Percentiles rank a stretch among this genome's conserved stretches.
Conservation (phyloP, 441 rosid species). For the Populus tomentosa region DNA sequence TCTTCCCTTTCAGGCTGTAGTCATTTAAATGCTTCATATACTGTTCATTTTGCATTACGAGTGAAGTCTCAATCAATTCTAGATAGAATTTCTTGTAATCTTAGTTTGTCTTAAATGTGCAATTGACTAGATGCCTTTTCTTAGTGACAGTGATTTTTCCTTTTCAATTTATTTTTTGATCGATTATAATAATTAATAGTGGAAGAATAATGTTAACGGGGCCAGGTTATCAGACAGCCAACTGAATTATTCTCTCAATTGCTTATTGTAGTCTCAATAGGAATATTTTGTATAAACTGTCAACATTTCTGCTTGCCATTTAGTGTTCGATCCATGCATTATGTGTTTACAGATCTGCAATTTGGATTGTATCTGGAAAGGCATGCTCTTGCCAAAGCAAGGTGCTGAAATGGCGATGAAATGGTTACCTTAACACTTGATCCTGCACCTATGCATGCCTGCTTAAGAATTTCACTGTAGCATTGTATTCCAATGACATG, state of each 20-base stretch:
- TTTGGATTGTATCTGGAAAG: not conserved
- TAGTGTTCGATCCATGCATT: not conserved
- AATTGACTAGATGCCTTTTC: not conserved
- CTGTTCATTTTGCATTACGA: not conserved
- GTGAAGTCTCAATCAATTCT: not conserved
- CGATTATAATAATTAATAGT: not conserved
- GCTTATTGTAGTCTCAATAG: not conserved
- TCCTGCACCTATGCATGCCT: not conserved
- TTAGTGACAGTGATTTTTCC: not conserved
- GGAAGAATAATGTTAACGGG: not conserved
- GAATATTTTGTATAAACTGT: not conserved
- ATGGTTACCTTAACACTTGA: not conserved
- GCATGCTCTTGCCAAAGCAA: not conserved
- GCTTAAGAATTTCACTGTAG: not conserved
- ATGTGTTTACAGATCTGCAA: not conserved
- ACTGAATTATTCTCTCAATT: not conserved
- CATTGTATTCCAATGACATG: conserved; percentile 15
- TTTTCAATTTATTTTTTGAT: not conserved
- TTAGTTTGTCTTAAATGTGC: not conserved
- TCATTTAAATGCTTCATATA: not conserved
- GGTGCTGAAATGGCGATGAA: not conserved
- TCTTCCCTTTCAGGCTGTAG: not conserved
- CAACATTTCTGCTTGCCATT: not conserved
- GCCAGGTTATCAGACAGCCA: not conserved
- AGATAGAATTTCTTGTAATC: not conserved